Base-by-base conservation (phyloP, 2,329 filamentous ascomycete genomes). In the Thielaviopsis punctulata region DNA sequence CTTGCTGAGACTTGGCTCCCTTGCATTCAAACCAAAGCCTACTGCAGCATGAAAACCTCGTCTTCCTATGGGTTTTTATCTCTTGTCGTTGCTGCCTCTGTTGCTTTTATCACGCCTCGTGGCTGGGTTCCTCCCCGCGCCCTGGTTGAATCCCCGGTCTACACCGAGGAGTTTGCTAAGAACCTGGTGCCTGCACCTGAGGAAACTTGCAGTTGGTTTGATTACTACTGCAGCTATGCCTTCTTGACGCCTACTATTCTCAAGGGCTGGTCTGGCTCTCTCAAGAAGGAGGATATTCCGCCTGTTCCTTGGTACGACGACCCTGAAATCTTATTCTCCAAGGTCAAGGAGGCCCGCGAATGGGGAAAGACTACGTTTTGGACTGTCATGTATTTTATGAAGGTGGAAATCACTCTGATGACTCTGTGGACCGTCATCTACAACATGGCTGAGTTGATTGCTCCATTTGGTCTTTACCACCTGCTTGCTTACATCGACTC, bases 271-370 rank as follows among this genome's bases (percentile, higher is more conserved):
- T 66, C 64, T 27, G 63, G 64, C 5, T 63, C 68, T 49, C 63
- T 76, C 51, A 68, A 69, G 23, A 65, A 73, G 57, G 65, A 69
- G 36, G 67, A 70, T 56, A 66, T 76, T 19, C 72, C 72, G 2
- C 65, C 58, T 24, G 61, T 76, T 25, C 71, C 73, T 1, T 76
- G 73, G 71, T 76, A 76, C 56, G 73, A 77, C 49, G 72, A 76
- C 55, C 73, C 73, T 8, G 60, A 69, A 21, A 61, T 73, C 49
- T 66, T 76, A 15, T 63, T 75, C 1, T 62, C 63, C 21, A 66
- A 64, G 53, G 62, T 75, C 10, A 66, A 69, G 23, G 58, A 64
- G 18, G 71, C 72, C 12, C 67, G 73, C 2, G 58, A 59, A 24
- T 66, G 67, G 52, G 66, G 66, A 24, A 66, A 64, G 55, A 67